These are phyloP conservation scores for Neofusicoccum cordaticola DNA, from an alignment of 2,329 filamentous ascomycete species.

Conservation along the genomic window DNA sequence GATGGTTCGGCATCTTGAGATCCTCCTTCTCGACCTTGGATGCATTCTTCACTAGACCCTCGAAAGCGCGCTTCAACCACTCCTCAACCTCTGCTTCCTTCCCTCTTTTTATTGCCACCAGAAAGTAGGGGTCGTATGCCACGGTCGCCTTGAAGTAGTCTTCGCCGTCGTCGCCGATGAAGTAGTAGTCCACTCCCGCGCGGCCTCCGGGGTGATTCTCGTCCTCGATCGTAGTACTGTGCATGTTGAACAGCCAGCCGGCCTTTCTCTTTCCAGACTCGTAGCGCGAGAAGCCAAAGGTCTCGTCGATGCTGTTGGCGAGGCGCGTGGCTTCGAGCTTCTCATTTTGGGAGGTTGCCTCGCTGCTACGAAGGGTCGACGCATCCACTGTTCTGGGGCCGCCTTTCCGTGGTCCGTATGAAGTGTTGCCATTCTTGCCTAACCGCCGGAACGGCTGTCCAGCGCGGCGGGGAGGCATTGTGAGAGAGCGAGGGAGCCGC, in stretches of 20 bases:
- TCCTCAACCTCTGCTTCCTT: slow-evolving; percentile 93
- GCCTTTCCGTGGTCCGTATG: slow-evolving; percentile 51
- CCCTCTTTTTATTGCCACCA: slow-evolving; percentile 84
- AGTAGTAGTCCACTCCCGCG: slow-evolving; percentile 94
- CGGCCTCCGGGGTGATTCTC: slow-evolving; percentile 78
- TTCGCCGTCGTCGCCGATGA: slow-evolving; percentile 70
- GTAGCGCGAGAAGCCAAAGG: slow-evolving; percentile 89
- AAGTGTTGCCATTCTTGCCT: slow-evolving; percentile 40
- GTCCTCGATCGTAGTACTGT: slow-evolving; percentile 83
- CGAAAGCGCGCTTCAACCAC: slow-evolving; percentile 77
- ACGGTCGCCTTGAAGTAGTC: slow-evolving; percentile 93
- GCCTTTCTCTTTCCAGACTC: slow-evolving; percentile 81
- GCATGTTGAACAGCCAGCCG: slow-evolving; percentile 95
- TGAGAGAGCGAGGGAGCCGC: slow-evolving; percentile 18
- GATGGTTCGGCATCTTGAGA: slow-evolving; percentile 88
- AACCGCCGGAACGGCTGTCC: slow-evolving; percentile 44
- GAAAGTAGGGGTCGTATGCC: slow-evolving; percentile 94
- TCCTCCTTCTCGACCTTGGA: slow-evolving; percentile 87
- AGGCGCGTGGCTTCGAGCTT: slow-evolving; percentile 82
- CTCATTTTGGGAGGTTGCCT: slow-evolving; percentile 89
- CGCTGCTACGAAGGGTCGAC: slow-evolving; percentile 68
- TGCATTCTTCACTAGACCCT: slow-evolving; percentile 77
- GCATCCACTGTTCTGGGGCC: slow-evolving; percentile 73
- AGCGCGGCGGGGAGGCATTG: slow-evolving; percentile 45
- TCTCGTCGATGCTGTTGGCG: slow-evolving; percentile 87